Percentiles rank a stretch among this genome's conserved stretches.
These are phyloP conservation scores for Spinacia oleracea DNA, from an alignment of 179 eudicot genomes.

Conservation along the genomic window DNA sequence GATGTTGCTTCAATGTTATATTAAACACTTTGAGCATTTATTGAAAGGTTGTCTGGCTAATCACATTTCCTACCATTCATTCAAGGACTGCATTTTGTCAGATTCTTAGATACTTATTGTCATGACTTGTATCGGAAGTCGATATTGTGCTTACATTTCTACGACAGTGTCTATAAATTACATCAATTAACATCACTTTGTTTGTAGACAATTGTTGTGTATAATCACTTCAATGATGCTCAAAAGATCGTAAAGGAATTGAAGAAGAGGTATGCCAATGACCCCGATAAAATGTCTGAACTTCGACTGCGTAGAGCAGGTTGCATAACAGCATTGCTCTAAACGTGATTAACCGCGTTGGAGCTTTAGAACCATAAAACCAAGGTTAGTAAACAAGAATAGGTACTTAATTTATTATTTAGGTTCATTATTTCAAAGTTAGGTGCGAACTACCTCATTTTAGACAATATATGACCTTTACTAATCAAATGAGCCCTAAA, in stretches of 20 bases:
- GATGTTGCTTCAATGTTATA: constrained; percentile 79
- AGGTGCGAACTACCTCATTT: too few species aligned
- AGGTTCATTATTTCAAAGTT: too few species aligned
- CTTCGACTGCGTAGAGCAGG: constrained; percentile 78
- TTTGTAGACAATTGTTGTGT: constrained; percentile 52
- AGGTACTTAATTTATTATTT: too few species aligned
- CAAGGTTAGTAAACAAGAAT: too few species aligned
- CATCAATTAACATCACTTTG: constrained; percentile 1
- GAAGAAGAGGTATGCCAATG: constrained; percentile 54
- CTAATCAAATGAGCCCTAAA: too few species aligned
- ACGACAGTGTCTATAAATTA: neutral
- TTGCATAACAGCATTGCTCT: constrained; percentile 77
- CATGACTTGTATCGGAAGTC: too few species aligned
- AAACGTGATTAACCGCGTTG: constrained; percentile 68
- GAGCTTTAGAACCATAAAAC: constrained; percentile 66
- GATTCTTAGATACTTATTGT: too few species aligned
- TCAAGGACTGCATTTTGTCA: constrained; percentile 67
- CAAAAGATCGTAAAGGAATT: constrained; percentile 82
- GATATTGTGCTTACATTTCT: neutral
- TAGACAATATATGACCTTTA: too few species aligned
- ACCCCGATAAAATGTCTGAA: constrained; percentile 67
- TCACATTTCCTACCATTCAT: constrained; percentile 68
- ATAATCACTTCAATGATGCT: constrained; percentile 85
- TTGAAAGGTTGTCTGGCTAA: constrained; percentile 88
- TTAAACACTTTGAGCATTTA: constrained; percentile 90